phyloP scores from a whole-genome alignment of 345 rosid species.

The Populus alba region DNA sequence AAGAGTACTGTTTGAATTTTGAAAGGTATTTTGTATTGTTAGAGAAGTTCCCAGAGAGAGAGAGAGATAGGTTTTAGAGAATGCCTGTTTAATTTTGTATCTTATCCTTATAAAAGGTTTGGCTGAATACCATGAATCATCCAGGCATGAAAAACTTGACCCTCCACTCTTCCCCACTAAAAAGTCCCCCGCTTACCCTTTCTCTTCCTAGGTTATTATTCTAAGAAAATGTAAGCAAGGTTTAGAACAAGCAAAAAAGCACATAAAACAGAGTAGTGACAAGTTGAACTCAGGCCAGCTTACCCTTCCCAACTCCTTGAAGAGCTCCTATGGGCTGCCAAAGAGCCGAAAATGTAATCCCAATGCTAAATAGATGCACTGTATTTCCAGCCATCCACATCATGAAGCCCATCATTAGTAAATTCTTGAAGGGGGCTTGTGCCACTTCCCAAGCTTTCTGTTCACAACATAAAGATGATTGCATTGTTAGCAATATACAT shows the following conservation, averaged over 20 bases:
- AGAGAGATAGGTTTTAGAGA: not conserved
- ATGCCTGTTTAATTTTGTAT: not conserved
- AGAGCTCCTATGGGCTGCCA: constrained; percentile 98
- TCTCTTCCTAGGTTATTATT: not conserved
- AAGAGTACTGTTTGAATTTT: not conserved
- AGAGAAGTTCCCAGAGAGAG: not conserved
- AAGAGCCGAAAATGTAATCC: constrained; percentile 96
- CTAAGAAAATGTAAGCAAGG: not conserved
- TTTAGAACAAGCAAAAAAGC: not conserved
- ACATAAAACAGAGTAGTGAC: not conserved
- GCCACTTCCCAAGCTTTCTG: constrained; percentile 99
- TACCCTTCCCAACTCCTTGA: constrained; percentile 96
- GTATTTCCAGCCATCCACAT: constrained; percentile 99
- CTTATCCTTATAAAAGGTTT: not conserved
- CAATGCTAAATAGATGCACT: constrained; percentile 97
- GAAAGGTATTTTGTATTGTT: not conserved
- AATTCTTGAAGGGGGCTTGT: constrained; percentile 94
- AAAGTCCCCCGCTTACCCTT: not conserved
- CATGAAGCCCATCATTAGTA: constrained; percentile 99
- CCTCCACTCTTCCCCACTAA: not conserved
- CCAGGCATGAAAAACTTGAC: not conserved
- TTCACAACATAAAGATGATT: constrained; percentile 21
- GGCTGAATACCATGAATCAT: not conserved
- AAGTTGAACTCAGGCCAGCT: constrained; percentile 16
- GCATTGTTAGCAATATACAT: not conserved